Base-by-base conservation (phyloP, 2,329 filamentous ascomycete genomes). In the Ascochyta fabae region DNA sequence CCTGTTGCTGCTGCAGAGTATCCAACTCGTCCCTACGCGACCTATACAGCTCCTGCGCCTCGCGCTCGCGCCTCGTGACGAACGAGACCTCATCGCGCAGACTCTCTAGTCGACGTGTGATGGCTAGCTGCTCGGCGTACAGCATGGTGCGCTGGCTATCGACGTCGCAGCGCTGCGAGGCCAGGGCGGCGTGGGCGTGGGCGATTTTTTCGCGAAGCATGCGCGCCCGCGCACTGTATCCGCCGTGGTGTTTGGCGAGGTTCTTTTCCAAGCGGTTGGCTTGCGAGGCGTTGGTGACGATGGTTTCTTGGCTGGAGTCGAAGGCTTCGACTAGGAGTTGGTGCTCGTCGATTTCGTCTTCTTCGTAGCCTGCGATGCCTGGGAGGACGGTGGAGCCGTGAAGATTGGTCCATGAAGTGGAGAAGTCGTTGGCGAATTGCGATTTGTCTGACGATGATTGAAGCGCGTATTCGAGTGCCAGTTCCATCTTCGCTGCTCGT, bases 211-310 rank as follows among this genome's bases (percentile, higher is more conserved):
- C 84, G 22, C 87, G 85, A 24, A 99, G 83, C 65, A 86, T 87
- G 75, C 92, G 92, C 31, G 91, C 87, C 29, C 95, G 89, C 65
- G 92, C 88, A 73, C 93, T 88, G 77, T 99, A 99, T 13, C 95
- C 95, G 23, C 93, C 93, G 2, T 96, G 86, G 67, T 95, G 88
- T 49, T 96, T 82, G 0, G 83, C 82, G n/a, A 99, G 84, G 77
- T 95, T 97, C 84, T 96, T 96, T 77, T 98, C 93, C 1, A 96
- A 80, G 76, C 94, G 96, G 71, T 92, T 91, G 49, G 90, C 91
- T 53, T 88, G 84, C 65, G 94, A 88, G 3, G 93, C 95, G 0
- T 87, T 86, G 3, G 84, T 80, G 65, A 90, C 83, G 59, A 96
- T 89, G 7, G 84, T 81, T 42, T 90, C 85, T 75, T 95, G 90